Base-by-base conservation (phyloP, 2,329 filamentous ascomycete genomes). In the Teratosphaeria epicoccoides region DNA sequence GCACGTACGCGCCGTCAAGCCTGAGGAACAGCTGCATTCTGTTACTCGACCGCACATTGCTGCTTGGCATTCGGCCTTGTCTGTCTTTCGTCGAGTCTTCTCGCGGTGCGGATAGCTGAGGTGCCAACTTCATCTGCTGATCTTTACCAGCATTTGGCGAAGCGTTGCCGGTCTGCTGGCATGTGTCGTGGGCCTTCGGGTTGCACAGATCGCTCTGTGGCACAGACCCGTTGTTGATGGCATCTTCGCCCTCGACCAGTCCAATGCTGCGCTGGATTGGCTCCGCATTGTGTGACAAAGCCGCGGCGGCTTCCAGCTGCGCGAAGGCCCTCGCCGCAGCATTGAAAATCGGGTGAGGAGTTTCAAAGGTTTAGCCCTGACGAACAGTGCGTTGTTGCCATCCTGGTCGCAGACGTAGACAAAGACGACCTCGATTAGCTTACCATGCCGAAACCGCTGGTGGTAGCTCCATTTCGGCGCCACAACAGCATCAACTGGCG, bases 291-390 rank as follows among this genome's bases (percentile, higher is more conserved):
- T 26, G 6, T 23, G 22, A 24, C 4, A 17, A 5, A 7, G 12
- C 12, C 20, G 26, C 6, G 23, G 23, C n/a, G 44, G 7, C 2
- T 3, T 46, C 24, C n/a, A 50, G 45, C 28, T 50, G 52, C 7
- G 57, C 55, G 20, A 52, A 59, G 3, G 44, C 37, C 22, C 40
- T 43, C 17, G 52, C 48, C 2, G 57, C 57, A 14, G 47, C 43
- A 20, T 43, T 14, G 57, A 59, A 46, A 59, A 57, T 25, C 57
- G 57, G 3, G 45, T n/a, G 22, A 59, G 33, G 9, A 48, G 47
- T 28, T 49, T 48, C 4, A 55, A 52, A 4, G 49, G 49, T 5
- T 14, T 14, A 24, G 44, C 25, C 25, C 23, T 28, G 44, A 46
- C 25, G 22, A 24, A 46, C 44, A 40, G n/a, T 4, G 54, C 45